A percentile compares a stretch with the other conserved stretches of the same genome.
These are phyloP conservation scores for Haematococcus lacustris DNA, from an alignment of 139 green algal species.

Conservation along the genomic window DNA sequence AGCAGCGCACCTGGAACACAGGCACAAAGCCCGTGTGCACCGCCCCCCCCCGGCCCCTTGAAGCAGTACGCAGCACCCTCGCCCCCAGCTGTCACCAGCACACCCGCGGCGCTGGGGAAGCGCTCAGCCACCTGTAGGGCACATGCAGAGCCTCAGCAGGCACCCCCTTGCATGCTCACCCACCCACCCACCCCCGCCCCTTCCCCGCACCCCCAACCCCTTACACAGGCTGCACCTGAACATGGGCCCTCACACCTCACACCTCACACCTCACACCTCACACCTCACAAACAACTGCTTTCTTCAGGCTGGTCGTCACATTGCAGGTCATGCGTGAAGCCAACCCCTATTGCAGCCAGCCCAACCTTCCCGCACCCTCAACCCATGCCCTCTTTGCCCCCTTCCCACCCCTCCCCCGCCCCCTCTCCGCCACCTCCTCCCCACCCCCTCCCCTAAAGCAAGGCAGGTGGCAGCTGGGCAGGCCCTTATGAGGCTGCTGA, in stretches of 20 bases:
- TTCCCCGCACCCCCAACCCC: neutral
- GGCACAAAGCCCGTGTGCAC: conserved; percentile 54
- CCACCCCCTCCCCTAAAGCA: neutral
- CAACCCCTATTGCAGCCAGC: neutral
- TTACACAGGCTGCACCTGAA: neutral
- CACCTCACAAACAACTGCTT: neutral
- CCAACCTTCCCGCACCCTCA: neutral
- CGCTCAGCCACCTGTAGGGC: conserved; percentile 46
- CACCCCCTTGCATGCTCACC: neutral
- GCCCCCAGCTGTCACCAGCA: conserved; percentile 74
- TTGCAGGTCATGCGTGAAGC: neutral
- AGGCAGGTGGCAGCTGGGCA: neutral
- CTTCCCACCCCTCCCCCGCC: neutral
- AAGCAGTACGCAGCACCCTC: conserved; percentile 73
- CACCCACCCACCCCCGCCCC: neutral
- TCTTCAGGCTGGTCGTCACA: neutral
- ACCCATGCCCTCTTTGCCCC: neutral
- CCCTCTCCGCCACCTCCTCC: neutral
- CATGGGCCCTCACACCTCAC: neutral
- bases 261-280: too few species aligned
- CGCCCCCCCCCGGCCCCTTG: conserved; percentile 27
- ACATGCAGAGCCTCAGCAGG: neutral
- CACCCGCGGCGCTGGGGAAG: conserved; percentile 46
- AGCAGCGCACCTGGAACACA: conserved; percentile 45
- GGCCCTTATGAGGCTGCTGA: neutral